A percentile compares a stretch with the other conserved stretches of the same genome.
Evolutionary conservation across 805 yeast species (phyloP).

Genomic region (Deakozyma indianensis): DNA sequence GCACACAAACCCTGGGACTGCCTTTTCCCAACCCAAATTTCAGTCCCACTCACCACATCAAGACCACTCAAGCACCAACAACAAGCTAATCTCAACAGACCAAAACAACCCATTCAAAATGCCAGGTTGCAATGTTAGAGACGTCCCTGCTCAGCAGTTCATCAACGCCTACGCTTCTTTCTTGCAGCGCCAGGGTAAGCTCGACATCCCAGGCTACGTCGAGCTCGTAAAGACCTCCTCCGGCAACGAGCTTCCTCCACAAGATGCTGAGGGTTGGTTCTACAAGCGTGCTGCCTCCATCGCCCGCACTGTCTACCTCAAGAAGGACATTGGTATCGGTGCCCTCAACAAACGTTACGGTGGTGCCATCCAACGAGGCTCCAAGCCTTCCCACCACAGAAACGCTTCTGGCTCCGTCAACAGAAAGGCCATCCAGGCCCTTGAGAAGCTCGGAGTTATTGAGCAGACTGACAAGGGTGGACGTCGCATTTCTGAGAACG

Average conservation of each 20-base stretch:
- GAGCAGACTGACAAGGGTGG: constrained; percentile 97
- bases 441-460: constrained; percentile 94
- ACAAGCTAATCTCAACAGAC: not conserved
- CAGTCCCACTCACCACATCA: not conserved
- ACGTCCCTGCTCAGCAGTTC: constrained; percentile 99
- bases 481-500: constrained; percentile 97
- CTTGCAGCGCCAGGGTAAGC: constrained; percentile 99
- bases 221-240: constrained; percentile 98
- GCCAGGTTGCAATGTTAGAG: constrained; percentile 42
- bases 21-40: not conserved
- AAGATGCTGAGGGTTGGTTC: constrained; percentile 99
- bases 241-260: constrained; percentile 99
- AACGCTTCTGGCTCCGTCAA: constrained; percentile 99
- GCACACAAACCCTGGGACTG: not conserved
- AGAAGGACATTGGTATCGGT: constrained; percentile 99
- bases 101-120: constrained; percentile 7
- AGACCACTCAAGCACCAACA: not conserved
- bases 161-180: constrained; percentile 99
- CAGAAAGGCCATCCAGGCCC: constrained; percentile 97
- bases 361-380: constrained; percentile 98
- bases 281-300: constrained; percentile 99
- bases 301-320: constrained; percentile 99
- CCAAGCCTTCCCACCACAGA: constrained; percentile 95
- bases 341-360: constrained; percentile 98
- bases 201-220: constrained; percentile 99